Evolutionary conservation across 2,329 filamentous ascomycete genomes (phyloP).

Genomic region (Aureobasidium sp.): DNA sequence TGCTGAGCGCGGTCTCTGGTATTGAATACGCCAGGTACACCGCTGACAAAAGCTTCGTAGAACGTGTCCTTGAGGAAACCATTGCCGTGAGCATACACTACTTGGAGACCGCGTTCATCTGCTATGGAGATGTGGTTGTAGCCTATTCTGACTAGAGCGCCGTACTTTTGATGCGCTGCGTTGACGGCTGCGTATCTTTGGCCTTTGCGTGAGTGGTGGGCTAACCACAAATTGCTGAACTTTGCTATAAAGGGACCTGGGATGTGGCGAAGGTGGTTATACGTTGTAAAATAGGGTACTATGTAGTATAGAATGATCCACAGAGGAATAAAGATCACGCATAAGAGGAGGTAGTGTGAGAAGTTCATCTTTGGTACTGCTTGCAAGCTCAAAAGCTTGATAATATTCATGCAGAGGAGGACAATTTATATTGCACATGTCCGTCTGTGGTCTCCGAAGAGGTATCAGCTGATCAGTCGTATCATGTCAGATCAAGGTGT

Average conservation of each 20-base stretch:
- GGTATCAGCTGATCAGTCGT: background rate
- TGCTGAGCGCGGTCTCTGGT: conserved; percentile 29
- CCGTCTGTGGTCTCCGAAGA: background rate
- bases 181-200: conserved; percentile 22
- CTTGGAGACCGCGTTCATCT: conserved; percentile 21
- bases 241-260: conserved; percentile 21
- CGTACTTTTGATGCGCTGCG: conserved; percentile 13
- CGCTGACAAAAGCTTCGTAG: conserved; percentile 31
- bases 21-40: conserved; percentile 30
- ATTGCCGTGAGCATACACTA: conserved; percentile 28
- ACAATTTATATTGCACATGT: no score
- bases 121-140: conserved; percentile 21
- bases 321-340: background rate
- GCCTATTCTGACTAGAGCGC: conserved; percentile 2
- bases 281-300: conserved; percentile 21
- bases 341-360: background rate
- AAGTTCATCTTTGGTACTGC: background rate
- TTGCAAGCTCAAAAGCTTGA: background rate
- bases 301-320: conserved; percentile 19
- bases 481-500: background rate
- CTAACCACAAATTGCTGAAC: conserved; percentile 22
- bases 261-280: conserved; percentile 18
- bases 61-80: conserved; percentile 29
- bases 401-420: no score
- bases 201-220: conserved; percentile 18